phyloP scores from a whole-genome alignment of 1,139 yeast species.

The Candida pseudoviswanathii region DNA sequence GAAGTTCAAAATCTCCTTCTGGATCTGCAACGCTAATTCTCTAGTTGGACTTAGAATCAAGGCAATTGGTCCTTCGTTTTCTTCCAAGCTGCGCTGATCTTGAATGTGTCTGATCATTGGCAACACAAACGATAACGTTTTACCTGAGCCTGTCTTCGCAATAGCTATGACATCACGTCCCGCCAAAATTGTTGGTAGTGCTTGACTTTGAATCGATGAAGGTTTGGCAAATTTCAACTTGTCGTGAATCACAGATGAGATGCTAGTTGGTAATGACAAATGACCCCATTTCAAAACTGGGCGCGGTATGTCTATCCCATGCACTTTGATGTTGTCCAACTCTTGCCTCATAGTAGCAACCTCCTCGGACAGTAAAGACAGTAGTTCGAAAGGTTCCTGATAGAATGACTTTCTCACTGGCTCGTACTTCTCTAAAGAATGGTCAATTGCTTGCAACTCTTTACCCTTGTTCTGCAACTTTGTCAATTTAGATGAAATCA shows the following conservation, averaged over 20 bases:
- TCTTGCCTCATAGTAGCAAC: constrained; percentile 55
- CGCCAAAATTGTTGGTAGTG: constrained; percentile 86
- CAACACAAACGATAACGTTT: constrained; percentile 82
- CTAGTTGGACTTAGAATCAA: constrained; percentile 89
- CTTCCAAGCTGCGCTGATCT: constrained; percentile 61
- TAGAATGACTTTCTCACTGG: constrained; percentile 68
- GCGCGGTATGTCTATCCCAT: constrained; percentile 57
- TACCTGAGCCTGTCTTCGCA: constrained; percentile 97
- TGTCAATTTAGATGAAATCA: constrained; percentile 28
- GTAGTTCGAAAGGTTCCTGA: constrained; percentile 60
- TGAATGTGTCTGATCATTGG: constrained; percentile 84
- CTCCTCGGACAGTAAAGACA: constrained; percentile 49
- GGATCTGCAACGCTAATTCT: constrained; percentile 86
- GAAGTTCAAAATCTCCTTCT: constrained; percentile 66
- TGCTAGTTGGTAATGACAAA: constrained; percentile 68
- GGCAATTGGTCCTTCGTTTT: constrained; percentile 75
- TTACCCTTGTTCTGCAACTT: constrained; percentile 41
- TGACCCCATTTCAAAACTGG: constrained; percentile 84
- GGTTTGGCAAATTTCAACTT: constrained; percentile 62
- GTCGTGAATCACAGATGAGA: constrained; percentile 53
- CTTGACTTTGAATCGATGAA: constrained; percentile 89
- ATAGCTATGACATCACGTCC: constrained; percentile 92
- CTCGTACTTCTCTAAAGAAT: constrained; percentile 47
- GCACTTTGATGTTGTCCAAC: constrained; percentile 63
- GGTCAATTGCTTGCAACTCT: constrained; percentile 40